A percentile compares a stretch with the other conserved stretches of the same genome.
Evolutionary conservation across 208 protist genomes (phyloP).

Genomic region (Acanthamoeba lenticulata): DNA sequence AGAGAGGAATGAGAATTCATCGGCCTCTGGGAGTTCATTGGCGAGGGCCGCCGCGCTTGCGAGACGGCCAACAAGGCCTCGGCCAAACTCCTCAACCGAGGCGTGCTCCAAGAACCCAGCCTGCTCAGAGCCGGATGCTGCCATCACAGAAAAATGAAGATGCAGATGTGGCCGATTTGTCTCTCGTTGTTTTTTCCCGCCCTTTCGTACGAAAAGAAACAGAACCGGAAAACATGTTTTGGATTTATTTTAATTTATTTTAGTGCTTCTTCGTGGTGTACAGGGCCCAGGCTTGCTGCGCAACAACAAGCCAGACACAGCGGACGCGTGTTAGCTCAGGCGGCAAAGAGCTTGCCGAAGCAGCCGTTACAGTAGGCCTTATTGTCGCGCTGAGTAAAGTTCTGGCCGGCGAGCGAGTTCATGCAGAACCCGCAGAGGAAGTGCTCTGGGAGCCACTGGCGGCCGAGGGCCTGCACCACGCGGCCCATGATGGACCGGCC

Average conservation of each 20-base stretch:
- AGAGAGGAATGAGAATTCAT: neutral
- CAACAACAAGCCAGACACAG: neutral
- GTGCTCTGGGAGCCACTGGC: conserved; percentile 76
- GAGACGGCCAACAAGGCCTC: neutral
- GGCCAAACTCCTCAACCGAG: neutral
- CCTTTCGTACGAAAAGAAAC: neutral
- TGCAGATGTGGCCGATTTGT: neutral
- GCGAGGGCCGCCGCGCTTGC: neutral
- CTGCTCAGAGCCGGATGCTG: neutral
- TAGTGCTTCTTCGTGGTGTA: neutral
- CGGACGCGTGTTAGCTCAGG: too few species aligned
- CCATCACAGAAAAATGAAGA: neutral
- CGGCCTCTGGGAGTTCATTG: neutral
- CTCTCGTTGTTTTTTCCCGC: neutral
- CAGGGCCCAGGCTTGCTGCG: neutral
- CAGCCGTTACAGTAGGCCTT: conserved; percentile 73
- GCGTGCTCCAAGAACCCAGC: neutral
- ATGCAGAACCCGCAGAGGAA: conserved; percentile 74
- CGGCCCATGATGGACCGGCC: conserved; percentile 71
- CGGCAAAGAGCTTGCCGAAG: conserved; percentile 25
- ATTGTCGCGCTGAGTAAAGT: conserved; percentile 72
- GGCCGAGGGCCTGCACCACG: conserved; percentile 68
- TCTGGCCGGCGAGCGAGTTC: conserved; percentile 44
- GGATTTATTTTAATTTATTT: neutral
- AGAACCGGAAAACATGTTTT: neutral